Percentiles rank a stretch among this genome's conserved stretches.
phyloP scores from a whole-genome alignment of 768 basidiomycete genomes.

The Phanerochaete sordida region DNA sequence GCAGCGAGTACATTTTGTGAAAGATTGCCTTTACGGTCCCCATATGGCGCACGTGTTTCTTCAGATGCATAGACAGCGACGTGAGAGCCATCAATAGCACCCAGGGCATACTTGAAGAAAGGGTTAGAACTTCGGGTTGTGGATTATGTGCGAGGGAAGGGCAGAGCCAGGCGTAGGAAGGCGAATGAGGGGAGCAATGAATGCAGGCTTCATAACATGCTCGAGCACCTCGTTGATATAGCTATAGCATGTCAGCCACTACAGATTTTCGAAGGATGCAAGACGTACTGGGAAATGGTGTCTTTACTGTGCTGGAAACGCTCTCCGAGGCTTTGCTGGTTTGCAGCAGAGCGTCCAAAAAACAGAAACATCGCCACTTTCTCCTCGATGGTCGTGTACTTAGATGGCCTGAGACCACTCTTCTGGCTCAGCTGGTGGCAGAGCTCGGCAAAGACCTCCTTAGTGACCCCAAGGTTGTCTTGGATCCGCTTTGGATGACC shows the following conservation, averaged over 20 bases:
- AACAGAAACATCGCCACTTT: constrained; percentile 27
- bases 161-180: constrained; percentile 12
- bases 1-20: constrained; percentile 29
- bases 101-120: constrained; percentile 27
- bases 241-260: constrained; percentile 17
- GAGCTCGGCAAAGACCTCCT: constrained; percentile 6
- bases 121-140: constrained; percentile 32
- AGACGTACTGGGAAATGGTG: constrained; percentile 17
- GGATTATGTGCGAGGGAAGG: constrained; percentile 24
- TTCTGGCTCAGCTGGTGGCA: neutral
- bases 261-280: constrained; percentile 24
- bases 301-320: constrained; percentile 23
- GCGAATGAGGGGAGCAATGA: neutral
- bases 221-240: neutral
- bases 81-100: constrained; percentile 34
- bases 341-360: constrained; percentile 19
- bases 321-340: constrained; percentile 22
- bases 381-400: constrained; percentile 1
- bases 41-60: constrained; percentile 10
- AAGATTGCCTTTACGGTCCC: constrained; percentile 22
- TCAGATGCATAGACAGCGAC: constrained; percentile 20
- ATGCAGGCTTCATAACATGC: neutral
- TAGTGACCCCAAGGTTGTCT: constrained; percentile 1
- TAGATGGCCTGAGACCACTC: constrained; percentile 6
- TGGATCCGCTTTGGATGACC: constrained; percentile 8